Conservation (phyloP, 257 asterid species). For the Leptodermis oblonga region DNA sequence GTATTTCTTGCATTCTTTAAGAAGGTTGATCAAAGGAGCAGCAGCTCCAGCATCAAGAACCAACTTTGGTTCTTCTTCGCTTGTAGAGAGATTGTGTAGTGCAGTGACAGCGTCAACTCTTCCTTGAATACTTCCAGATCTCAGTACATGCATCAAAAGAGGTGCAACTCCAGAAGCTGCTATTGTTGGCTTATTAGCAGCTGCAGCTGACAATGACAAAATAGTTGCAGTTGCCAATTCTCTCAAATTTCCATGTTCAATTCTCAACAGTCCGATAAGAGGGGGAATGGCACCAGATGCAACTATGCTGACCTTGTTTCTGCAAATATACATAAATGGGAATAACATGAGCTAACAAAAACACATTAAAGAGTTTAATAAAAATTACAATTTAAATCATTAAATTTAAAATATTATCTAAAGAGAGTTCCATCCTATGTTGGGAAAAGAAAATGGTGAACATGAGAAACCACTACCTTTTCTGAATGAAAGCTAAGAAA, state of each 20-base stretch:
- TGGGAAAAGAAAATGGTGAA: no score
- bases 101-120: slow-evolving; percentile 82
- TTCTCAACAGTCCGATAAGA: slow-evolving; percentile 72
- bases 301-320: slow-evolving; percentile 78
- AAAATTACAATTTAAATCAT: neutral
- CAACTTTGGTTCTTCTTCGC: slow-evolving; percentile 50
- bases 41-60: slow-evolving; percentile 60
- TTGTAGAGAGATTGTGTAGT: slow-evolving; percentile 66
- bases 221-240: slow-evolving; percentile 86
- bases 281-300: slow-evolving; percentile 72
- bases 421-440: neutral
- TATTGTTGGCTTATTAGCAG: slow-evolving; percentile 61
- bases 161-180: slow-evolving; percentile 65
- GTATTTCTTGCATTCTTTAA: slow-evolving; percentile 82
- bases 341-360: slow-evolving; percentile 13
- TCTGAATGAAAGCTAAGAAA: neutral
- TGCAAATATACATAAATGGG: slow-evolving; percentile 25
- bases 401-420: neutral
- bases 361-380: neutral
- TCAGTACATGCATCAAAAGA: slow-evolving; percentile 61
- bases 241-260: slow-evolving; percentile 49
- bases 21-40: slow-evolving; percentile 57
- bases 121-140: slow-evolving; percentile 82
- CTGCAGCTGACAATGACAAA: slow-evolving; percentile 64
- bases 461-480: neutral